Percentiles rank a stretch among this genome's conserved stretches.
phyloP scores from a whole-genome alignment of 2,329 filamentous ascomycete genomes.

The Fusarium anguioides region DNA sequence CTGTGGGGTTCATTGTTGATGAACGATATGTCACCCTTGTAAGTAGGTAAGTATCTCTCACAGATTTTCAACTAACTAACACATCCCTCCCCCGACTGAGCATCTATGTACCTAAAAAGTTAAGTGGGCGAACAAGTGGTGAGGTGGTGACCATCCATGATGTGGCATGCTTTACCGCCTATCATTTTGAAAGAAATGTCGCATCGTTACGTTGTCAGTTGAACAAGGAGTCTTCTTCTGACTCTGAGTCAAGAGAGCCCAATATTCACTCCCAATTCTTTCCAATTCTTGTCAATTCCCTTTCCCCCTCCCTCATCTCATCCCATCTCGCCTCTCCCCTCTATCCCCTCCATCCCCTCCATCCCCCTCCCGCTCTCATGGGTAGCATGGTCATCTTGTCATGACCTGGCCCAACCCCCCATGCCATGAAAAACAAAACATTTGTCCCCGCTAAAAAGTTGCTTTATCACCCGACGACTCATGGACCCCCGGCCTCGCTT shows the following conservation, averaged over 20 bases:
- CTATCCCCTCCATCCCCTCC: no score
- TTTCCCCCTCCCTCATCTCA: no score
- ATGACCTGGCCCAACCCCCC: constrained; percentile 20
- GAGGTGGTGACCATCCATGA: constrained; percentile 12
- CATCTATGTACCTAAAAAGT: background rate
- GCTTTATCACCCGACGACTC: constrained; percentile 26
- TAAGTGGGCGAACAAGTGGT: no score
- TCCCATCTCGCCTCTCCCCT: no score
- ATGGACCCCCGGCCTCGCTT: no score
- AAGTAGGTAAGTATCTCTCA: no score
- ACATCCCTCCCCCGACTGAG: background rate
- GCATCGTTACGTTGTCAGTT: constrained; percentile 17
- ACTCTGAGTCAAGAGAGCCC: constrained; percentile 11
- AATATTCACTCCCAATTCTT: constrained; percentile 16
- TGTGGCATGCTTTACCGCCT: constrained; percentile 35
- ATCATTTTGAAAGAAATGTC: constrained; percentile 32
- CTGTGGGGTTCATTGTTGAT: constrained; percentile 32
- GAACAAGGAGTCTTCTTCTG: constrained; percentile 3
- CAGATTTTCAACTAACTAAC: background rate
- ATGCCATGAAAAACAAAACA: constrained; percentile 2
- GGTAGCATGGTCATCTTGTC: no score
- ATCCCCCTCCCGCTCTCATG: background rate
- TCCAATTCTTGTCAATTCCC: no score
- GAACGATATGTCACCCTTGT: constrained; percentile 35
- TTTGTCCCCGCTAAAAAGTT: constrained; percentile 23